phyloP scores from a whole-genome alignment of 768 basidiomycete species.

The Boletus vinaceobasis region DNA sequence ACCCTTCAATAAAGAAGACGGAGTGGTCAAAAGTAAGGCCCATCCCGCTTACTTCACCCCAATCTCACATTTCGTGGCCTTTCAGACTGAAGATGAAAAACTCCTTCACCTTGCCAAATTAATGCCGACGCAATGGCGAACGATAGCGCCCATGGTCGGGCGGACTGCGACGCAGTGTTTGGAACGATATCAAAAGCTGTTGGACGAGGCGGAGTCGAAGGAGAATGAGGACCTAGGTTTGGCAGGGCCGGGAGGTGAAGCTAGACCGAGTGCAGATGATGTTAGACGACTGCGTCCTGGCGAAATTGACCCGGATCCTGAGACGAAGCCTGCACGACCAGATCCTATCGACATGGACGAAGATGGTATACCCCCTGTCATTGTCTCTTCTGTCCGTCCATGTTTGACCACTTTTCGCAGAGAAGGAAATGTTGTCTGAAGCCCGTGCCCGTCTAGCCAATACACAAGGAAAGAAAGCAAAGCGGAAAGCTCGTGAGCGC shows the following conservation, averaged over 20 bases:
- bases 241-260: constrained; percentile 74
- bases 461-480: constrained; percentile 99
- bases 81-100: constrained; percentile 95
- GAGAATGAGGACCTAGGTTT: constrained; percentile 94
- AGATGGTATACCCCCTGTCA: constrained; percentile 61
- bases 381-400: neutral
- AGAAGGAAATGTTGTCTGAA: constrained; percentile 99
- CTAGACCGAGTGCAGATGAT: constrained; percentile 88
- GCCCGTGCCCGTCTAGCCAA: constrained; percentile 97
- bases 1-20: constrained; percentile 99
- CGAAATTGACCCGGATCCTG: constrained; percentile 98
- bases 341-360: constrained; percentile 99
- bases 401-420: constrained; percentile 37
- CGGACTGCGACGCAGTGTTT: constrained; percentile 97
- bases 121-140: constrained; percentile 99
- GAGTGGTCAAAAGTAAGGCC: constrained; percentile 92
- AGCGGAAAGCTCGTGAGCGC: constrained; percentile 95
- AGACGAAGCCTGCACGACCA: constrained; percentile 95
- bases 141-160: constrained; percentile 97
- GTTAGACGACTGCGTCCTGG: constrained; percentile 86
- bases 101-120: constrained; percentile 95
- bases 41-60: neutral
- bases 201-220: constrained; percentile 96
- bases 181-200: constrained; percentile 95
- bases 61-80: neutral